Base-by-base conservation (phyloP, 1,284 basidiomycete genomes). In the Inonotus obliquus region DNA sequence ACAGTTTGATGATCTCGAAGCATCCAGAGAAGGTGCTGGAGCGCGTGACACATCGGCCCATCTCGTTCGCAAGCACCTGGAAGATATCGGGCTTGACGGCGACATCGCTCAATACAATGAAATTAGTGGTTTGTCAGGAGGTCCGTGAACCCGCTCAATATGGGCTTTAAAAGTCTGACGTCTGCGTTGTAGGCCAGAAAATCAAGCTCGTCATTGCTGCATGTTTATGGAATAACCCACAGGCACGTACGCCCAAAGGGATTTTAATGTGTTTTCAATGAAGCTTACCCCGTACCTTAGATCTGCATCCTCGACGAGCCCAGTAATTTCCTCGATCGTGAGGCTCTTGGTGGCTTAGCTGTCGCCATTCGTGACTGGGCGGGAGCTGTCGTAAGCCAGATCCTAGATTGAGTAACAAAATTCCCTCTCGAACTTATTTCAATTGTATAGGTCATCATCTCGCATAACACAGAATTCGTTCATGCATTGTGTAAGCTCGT, bases 101-200 rank as follows among this genome's bases (percentile, higher is more conserved):
- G 93, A 97, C 76, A 97, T 96, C 67, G 95, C 95, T 4, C 94
- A 96, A 74, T 97, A 97, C 77, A 96, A 97, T 73, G 95, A 97
- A 76, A 94, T 97, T 71, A 85, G 86, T 54, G 95, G 94, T 39
- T 77, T 95, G 58, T 94, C 91, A 23, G 94, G 93, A 74, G 92
- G 87, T 86, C 69, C 65, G 78, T 63, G 38, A 41, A 48, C 54
- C 51, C 62, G 38, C 61, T 23, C 64, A 63, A 63, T 70, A 73
- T 19, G 69, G 66, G 9, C 17, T n/a, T 47, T 39, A 32, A 19
- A 44, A 47, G 19, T n/a, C 54, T 49, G 27, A 53, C 35, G 63
- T 47, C 53, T 73, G 73, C 65, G 54, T 61, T 70, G 72, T 64
- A 83, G 81, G 95, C 63, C 96, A 98, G 74, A 98, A 98, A 78